These are phyloP conservation scores for Pseudonitzschia multiseries DNA, from an alignment of 108 stramenopile species.

Conservation along the genomic window DNA sequence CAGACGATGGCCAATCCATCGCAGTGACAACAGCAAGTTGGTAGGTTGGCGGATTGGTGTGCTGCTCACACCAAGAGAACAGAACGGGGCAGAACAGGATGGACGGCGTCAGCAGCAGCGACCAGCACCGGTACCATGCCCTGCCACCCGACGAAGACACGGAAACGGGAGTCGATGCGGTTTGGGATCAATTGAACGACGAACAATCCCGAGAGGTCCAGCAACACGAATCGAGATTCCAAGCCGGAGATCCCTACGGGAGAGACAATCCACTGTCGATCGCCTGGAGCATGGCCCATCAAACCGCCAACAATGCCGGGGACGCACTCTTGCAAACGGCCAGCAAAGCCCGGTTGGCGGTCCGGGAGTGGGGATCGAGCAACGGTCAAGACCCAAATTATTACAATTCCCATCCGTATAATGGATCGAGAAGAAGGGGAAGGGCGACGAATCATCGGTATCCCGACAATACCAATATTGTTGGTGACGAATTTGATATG, in stretches of 20 bases:
- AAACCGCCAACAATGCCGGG: constrained; percentile 13
- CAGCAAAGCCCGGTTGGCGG: constrained; percentile 18
- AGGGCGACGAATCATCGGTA: not conserved
- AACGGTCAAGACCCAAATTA: too few relatives aligned
- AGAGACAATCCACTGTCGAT: constrained; percentile 27
- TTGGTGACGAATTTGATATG: constrained; percentile 15
- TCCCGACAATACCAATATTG: not conserved
- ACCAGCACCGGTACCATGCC: not conserved
- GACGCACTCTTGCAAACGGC: constrained; percentile 5
- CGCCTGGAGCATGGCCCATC: constrained; percentile 25
- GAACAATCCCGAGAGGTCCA: constrained; percentile 63
- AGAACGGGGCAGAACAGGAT: not conserved
- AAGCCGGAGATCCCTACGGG: not conserved
- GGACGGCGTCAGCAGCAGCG: not conserved
- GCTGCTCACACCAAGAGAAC: not conserved
- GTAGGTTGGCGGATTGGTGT: not conserved
- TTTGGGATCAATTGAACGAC: constrained; percentile 68
- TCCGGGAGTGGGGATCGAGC: constrained; percentile 8
- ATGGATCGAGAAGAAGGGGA: not conserved
- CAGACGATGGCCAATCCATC: too few relatives aligned
- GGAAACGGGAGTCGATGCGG: constrained; percentile 18
- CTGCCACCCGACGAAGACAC: constrained; percentile 8
- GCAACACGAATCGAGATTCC: constrained; percentile 48
- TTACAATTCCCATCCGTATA: not conserved
- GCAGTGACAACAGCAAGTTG: not conserved